Evolutionary conservation across 306 rosid species (phyloP), one percentile per base, ranked within the genome.

Genomic region (Lathyrus oleraceus): DNA sequence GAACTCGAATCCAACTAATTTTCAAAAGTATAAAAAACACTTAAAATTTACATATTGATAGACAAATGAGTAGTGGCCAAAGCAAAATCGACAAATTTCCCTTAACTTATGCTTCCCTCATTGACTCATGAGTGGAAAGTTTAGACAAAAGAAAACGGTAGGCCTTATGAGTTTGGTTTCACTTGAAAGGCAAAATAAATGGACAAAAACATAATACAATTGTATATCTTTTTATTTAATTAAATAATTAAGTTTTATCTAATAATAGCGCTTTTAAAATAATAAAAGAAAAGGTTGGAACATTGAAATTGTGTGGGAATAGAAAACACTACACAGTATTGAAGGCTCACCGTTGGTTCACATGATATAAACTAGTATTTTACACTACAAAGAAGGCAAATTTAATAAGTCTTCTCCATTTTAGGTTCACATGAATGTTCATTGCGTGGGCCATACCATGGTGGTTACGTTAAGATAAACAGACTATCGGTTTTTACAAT

Each of bases 291-390:
- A 72, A 20, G 23, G 43, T 19, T 38, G 14, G 14, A 74, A 40
- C 45, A 38, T n/a, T 21, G 44, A 51, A 49, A 51, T 15, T 38
- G 56, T 23, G 71, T 51, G 71, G 57, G n/a, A 9, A 25, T 51
- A 65, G 56, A 23, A 63, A 62, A 39, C n/a, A n/a, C n/a, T n/a
- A n/a, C n/a, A n/a, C 40, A 10, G 45, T 25, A n/a, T 12, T 64
- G 62, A n/a, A 8, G 72, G 48, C 20, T 32, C 28, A 47, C 43
- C 28, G 68, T 62, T 38, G 69, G 39, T 72, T 47, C 76, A 72
- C 76, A 61, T 72, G 69, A 71, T 40, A 71, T 73, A 81, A 83
- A 16, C 66, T 69, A n/a, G n/a, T n/a, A 17, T 57, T 57, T 52
- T 28, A 4, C 27, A 13, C 17, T 25, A 72, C 40, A 54, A 40